A percentile compares a stretch with the other conserved stretches of the same genome.
These are phyloP conservation scores for Wickerhamomyces pijperi DNA, from an alignment of 805 yeast genomes.

Conservation along the genomic window DNA sequence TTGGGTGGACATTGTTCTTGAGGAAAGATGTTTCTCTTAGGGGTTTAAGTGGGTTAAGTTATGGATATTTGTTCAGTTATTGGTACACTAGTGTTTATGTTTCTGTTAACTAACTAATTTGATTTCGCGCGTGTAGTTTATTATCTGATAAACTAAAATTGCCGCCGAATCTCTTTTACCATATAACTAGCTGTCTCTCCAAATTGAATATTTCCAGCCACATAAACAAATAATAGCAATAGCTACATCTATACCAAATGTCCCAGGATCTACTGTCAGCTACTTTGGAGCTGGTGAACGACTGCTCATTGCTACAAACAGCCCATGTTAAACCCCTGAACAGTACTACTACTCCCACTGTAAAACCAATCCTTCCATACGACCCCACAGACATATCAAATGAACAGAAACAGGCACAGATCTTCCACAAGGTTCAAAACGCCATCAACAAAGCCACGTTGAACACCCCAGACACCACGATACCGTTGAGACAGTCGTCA, in stretches of 20 bases:
- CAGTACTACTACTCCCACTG: too few species aligned
- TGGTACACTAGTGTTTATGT: too few species aligned
- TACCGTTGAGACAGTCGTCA: background rate
- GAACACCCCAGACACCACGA: background rate
- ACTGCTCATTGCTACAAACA: background rate
- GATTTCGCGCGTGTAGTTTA: background rate
- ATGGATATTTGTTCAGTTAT: too few species aligned
- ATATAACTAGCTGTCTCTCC: too few species aligned
- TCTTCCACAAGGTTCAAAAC: background rate
- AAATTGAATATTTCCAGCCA: too few species aligned
- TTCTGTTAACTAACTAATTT: too few species aligned
- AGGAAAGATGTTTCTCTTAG: too few species aligned
- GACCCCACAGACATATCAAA: background rate
- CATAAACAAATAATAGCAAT: too few species aligned
- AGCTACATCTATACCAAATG: too few species aligned
- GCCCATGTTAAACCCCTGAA: background rate
- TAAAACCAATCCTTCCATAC: background rate
- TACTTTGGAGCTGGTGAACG: background rate
- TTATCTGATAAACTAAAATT: background rate
- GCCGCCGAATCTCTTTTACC: too few species aligned
- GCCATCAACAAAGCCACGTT: background rate
- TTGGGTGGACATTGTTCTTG: background rate
- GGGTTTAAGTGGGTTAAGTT: too few species aligned
- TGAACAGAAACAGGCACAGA: background rate
- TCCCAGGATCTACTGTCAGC: background rate